phyloP scores from a whole-genome alignment of 2,329 filamentous ascomycete genomes.

The Alternaria arbusti region DNA sequence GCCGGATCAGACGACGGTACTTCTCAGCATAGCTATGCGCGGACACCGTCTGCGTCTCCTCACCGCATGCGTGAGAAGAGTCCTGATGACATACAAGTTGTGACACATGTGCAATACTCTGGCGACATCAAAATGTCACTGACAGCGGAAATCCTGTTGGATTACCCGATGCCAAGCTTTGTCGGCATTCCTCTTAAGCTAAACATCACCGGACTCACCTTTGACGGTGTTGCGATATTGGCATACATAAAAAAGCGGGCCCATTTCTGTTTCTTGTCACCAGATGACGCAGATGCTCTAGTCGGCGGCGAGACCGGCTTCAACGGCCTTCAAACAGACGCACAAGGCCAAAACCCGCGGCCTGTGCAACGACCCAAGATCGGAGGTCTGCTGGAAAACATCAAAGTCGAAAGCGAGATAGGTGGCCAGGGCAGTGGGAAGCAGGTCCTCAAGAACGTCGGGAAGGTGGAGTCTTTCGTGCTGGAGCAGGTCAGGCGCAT shows the following conservation, averaged over 20 bases:
- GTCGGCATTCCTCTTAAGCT: slow-evolving; percentile 93
- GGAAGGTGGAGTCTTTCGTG: slow-evolving; percentile 97
- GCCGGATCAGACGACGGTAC: slow-evolving; percentile 34
- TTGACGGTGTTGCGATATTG: slow-evolving; percentile 91
- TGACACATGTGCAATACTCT: slow-evolving; percentile 87
- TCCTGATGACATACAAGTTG: slow-evolving; percentile 88
- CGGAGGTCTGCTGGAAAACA: slow-evolving; percentile 86
- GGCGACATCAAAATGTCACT: slow-evolving; percentile 87
- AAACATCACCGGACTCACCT: slow-evolving; percentile 92
- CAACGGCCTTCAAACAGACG: slow-evolving; percentile 35
- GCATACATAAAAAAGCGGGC: slow-evolving; percentile 88
- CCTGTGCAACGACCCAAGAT: slow-evolving; percentile 55
- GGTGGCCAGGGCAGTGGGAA: slow-evolving; percentile 89
- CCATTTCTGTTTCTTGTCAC: slow-evolving; percentile 93
- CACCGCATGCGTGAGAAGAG: slow-evolving; percentile 72
- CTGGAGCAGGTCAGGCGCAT: slow-evolving; percentile 95
- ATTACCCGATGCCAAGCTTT: slow-evolving; percentile 98
- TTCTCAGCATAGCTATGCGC: slow-evolving; percentile 37
- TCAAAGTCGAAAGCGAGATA: slow-evolving; percentile 96
- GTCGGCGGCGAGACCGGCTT: slow-evolving; percentile 55
- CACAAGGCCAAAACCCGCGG: slow-evolving; percentile 33
- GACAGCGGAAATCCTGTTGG: slow-evolving; percentile 92
- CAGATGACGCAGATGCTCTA: slow-evolving; percentile 81
- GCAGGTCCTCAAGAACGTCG: slow-evolving; percentile 96
- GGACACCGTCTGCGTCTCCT: slow-evolving; percentile 47